Conservation (phyloP, 2,329 filamentous ascomycete species). For the Botryotinia narcissicola region DNA sequence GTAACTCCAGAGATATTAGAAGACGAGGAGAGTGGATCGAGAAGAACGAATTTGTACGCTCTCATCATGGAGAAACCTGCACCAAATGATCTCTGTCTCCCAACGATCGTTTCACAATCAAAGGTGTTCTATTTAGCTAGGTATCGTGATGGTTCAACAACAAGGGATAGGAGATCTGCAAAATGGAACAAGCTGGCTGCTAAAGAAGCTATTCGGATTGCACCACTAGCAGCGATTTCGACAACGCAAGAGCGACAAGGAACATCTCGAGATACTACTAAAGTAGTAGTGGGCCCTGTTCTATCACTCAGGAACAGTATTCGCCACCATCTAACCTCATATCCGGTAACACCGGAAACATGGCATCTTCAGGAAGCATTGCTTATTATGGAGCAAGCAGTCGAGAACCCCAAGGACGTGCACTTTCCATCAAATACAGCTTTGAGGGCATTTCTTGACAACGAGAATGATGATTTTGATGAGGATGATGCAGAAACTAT, state of each 20-base stretch:
- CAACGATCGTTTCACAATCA: not conserved
- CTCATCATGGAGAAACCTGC: not conserved
- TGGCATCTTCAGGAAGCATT: not conserved
- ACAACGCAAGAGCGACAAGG: not conserved
- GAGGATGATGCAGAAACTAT: not conserved
- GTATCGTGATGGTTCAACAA: not conserved
- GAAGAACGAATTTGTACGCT: not conserved
- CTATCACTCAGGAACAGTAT: not conserved
- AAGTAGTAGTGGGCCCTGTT: not conserved
- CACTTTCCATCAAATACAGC: not conserved
- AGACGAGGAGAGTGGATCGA: not conserved
- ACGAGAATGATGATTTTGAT: not conserved
- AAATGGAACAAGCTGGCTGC: not conserved
- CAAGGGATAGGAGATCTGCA: not conserved
- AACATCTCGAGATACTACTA: not conserved
- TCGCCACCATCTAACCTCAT: accelerated
- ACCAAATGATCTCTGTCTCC: not conserved
- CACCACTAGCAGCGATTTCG: not conserved
- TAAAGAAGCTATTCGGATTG: not conserved
- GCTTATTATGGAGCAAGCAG: accelerated
- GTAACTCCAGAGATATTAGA: not conserved
- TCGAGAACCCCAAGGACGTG: not conserved
- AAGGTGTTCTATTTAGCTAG: not conserved
- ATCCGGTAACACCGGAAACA: not conserved
- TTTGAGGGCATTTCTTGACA: not conserved